A percentile compares a stretch with the other conserved stretches of the same genome.
These are phyloP conservation scores for Aristolochia californica DNA, from an alignment of 164 flowering plant genomes.

Conservation along the genomic window DNA sequence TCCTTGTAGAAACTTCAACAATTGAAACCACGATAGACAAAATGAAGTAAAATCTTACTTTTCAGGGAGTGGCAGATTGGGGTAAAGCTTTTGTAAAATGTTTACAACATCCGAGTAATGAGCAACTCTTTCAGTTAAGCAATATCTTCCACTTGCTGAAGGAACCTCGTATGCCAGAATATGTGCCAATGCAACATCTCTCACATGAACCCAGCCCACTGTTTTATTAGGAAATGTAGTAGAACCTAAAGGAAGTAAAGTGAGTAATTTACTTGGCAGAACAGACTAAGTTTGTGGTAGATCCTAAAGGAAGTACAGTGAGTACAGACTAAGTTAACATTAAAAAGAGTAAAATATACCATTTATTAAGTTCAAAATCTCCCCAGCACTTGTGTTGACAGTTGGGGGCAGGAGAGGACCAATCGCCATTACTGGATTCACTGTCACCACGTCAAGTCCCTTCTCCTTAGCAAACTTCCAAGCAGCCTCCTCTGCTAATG, in stretches of 20 bases:
- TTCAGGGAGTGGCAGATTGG: slow-evolving; percentile 28
- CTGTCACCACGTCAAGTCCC: slow-evolving; percentile 33
- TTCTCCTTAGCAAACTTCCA: slow-evolving; percentile 40
- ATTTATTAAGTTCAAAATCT: neutral
- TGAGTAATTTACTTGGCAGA: too few relatives aligned
- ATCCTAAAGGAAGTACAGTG: slow-evolving; percentile 15
- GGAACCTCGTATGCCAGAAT: slow-evolving; percentile 50
- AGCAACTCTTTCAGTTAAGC: slow-evolving; percentile 33
- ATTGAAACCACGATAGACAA: neutral
- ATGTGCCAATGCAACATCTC: slow-evolving; percentile 58
- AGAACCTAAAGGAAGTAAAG: too few relatives aligned
- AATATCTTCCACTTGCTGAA: slow-evolving; percentile 54
- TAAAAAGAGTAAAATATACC: neutral
- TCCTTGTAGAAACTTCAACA: too few relatives aligned
- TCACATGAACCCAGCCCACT: slow-evolving; percentile 40
- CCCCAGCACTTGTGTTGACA: slow-evolving; percentile 28
- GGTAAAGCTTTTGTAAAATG: slow-evolving; percentile 33
- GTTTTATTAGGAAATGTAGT: slow-evolving; percentile 25
- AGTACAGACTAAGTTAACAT: neutral
- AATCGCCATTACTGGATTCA: slow-evolving; percentile 38
- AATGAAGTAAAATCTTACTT: slow-evolving; percentile 24
- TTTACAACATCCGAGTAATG: slow-evolving; percentile 28
- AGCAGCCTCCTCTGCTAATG: slow-evolving; percentile 42
- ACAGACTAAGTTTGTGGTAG: too few relatives aligned
- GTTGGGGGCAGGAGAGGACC: slow-evolving; percentile 40